phyloP scores from a whole-genome alignment of 371 early-diverging fungal species.

The Rhizopus delemar region DNA sequence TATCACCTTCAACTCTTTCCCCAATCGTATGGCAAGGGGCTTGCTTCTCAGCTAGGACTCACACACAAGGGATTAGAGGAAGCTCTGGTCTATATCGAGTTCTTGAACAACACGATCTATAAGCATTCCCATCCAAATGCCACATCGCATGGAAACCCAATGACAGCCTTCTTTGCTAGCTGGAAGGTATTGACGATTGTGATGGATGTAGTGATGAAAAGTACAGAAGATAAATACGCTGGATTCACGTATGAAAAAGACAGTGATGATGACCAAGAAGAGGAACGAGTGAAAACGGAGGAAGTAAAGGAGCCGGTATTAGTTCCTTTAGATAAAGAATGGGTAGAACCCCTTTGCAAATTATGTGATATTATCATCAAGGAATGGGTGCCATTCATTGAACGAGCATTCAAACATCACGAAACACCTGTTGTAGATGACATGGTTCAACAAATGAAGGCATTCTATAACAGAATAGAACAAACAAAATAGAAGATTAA shows the following conservation, averaged over 20 bases:
- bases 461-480: constrained; percentile 16
- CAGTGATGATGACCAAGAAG: background rate
- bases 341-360: constrained; percentile 22
- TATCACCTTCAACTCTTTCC: constrained; percentile 47
- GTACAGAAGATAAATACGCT: constrained; percentile 33
- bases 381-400: constrained; percentile 36
- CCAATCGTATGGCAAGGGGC: constrained; percentile 42
- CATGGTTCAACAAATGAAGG: constrained; percentile 27
- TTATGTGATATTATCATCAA: constrained; percentile 25
- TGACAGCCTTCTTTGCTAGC: constrained; percentile 49
- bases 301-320: constrained; percentile 6
- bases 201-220: constrained; percentile 31
- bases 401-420: constrained; percentile 25
- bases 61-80: constrained; percentile 38
- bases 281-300: constrained; percentile 2
- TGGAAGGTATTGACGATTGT: constrained; percentile 38
- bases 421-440: constrained; percentile 32
- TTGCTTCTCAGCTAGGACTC: constrained; percentile 42
- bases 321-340: constrained; percentile 32
- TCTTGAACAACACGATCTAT: constrained; percentile 23
- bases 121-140: constrained; percentile 7
- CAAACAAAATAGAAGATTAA: constrained; percentile 1
- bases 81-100: constrained; percentile 35
- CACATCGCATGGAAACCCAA: constrained; percentile 30
- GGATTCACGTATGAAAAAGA: constrained; percentile 15